Evolutionary conservation across 2,329 filamentous ascomycete genomes (phyloP).

Genomic region (Neonectria sp.): DNA sequence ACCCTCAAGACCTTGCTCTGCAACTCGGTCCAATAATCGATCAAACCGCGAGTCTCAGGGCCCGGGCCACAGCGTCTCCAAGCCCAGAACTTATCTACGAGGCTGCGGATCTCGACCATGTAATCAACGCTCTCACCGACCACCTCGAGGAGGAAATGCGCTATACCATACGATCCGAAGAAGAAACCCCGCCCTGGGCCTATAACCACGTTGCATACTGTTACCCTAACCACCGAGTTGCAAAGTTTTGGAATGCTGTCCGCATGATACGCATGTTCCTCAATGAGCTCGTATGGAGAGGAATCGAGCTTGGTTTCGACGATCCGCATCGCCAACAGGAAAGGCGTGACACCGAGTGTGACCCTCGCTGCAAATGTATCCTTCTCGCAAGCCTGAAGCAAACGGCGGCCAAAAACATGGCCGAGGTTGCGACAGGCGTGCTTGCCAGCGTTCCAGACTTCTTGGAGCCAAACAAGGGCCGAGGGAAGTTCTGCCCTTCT

Average conservation of each 20-base stretch:
- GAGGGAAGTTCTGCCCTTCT: constrained; percentile 36
- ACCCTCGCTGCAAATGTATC: neutral
- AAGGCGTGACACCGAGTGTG: neutral
- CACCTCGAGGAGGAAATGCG: constrained; percentile 5
- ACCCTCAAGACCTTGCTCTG: constrained; percentile 31
- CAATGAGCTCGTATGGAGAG: constrained; percentile 33
- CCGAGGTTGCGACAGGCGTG: constrained; percentile 35
- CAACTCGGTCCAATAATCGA: constrained; percentile 37
- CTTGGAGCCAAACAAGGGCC: constrained; percentile 21
- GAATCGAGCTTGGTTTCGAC: neutral
- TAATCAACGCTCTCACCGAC: constrained; percentile 23
- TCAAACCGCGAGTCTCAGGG: constrained; percentile 35
- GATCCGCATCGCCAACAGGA: neutral
- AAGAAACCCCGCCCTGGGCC: constrained; percentile 27
- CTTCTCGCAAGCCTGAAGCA: constrained; percentile 18
- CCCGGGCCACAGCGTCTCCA: neutral
- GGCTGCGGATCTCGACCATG: constrained; percentile 38
- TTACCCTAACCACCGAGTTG: constrained; percentile 38
- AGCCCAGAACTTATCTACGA: constrained; percentile 33
- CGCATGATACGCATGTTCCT: constrained; percentile 46
- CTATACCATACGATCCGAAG: constrained; percentile 15
- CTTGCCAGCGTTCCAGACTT: constrained; percentile 42
- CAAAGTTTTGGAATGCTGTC: constrained; percentile 46
- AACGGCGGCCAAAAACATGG: constrained; percentile 33
- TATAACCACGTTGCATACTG: constrained; percentile 34